Evolutionary conservation across 1,284 basidiomycete genomes (phyloP), one percentile per base, ranked within the genome.

Genomic region (Tylopilus orsonianus): DNA sequence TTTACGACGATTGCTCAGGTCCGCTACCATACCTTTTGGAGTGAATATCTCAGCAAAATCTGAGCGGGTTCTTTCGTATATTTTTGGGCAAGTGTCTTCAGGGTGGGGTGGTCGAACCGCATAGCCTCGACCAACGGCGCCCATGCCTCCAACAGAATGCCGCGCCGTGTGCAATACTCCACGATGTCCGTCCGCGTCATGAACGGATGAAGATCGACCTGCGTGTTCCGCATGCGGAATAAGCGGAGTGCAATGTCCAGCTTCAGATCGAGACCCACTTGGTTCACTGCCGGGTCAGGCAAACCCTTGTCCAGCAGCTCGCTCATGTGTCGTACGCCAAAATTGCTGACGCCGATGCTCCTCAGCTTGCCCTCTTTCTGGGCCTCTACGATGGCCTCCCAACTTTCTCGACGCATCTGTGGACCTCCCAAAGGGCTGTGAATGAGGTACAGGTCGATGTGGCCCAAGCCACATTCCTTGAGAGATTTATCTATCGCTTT

Each of bases 131-230:
- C 46, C 4, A 81, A 68, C 7, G 78, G 77, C 10, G 69, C 76
- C 78, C 78, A 83, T 8, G 78, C 79, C 74, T 90, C 77, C 0
- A 90, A 68, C 35, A 77, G 70, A 50, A 93, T 87, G 16, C 69
- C 76, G 53, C 83, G 71, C 43, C 76, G 58, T 40, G 71, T 67
- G 65, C 83, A 87, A 61, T 79, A 83, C 2, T 67, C 64, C 19
- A 87, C 85, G 44, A 90, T 81, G 24, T 83, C 79, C 27, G 68
- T 69, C 36, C 83, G 77, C 46, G 82, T 81, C 77, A 83, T 85
- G 66, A 85, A 92, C 2, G 86, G 87, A 63, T 90, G 86, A 13
- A 88, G 67, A 64, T 86, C 78, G 49, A 81, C 77, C 76, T 79
- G 23, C 42, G 36, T 43, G 44, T 45, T 47, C 55, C 29, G 27